phyloP scores from a whole-genome alignment of 2,329 filamentous ascomycete species.

The Fusarium torreyae region DNA sequence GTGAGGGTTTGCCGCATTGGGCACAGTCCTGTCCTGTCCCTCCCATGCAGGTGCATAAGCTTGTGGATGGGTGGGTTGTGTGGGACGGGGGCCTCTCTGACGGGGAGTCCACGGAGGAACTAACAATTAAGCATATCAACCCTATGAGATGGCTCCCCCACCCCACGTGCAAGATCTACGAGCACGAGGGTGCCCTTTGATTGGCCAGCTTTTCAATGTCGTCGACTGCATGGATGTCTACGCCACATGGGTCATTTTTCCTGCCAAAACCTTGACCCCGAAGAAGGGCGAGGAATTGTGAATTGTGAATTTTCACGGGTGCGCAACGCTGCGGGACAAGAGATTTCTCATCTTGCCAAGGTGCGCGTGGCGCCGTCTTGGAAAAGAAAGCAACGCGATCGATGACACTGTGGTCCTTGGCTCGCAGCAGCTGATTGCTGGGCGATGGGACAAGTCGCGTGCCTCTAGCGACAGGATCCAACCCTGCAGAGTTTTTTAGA shows the following conservation, averaged over 20 bases:
- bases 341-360: conserved; percentile 24
- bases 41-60: not conserved
- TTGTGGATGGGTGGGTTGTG: not conserved
- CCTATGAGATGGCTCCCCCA: conserved; percentile 28
- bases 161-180: conserved; percentile 37
- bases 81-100: not conserved
- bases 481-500: conserved; percentile 23
- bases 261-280: too few relatives aligned
- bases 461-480: not conserved
- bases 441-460: conserved; percentile 29
- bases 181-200: not conserved
- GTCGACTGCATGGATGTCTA: conserved; percentile 1
- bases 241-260: conserved; percentile 17
- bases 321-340: conserved; percentile 22
- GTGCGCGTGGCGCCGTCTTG: conserved; percentile 15
- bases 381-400: conserved; percentile 14
- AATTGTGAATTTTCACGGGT: too few relatives aligned
- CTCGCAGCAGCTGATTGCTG: conserved; percentile 28
- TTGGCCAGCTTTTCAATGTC: conserved; percentile 6
- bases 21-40: not conserved
- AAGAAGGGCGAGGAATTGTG: too few relatives aligned
- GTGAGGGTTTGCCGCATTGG: conserved; percentile 35
- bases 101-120: not conserved
- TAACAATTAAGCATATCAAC: conserved; percentile 42
- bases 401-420: conserved; percentile 7